Conservation (phyloP, 2,329 filamentous ascomycete species). For the Stachybotrys chlorohalonatus region DNA sequence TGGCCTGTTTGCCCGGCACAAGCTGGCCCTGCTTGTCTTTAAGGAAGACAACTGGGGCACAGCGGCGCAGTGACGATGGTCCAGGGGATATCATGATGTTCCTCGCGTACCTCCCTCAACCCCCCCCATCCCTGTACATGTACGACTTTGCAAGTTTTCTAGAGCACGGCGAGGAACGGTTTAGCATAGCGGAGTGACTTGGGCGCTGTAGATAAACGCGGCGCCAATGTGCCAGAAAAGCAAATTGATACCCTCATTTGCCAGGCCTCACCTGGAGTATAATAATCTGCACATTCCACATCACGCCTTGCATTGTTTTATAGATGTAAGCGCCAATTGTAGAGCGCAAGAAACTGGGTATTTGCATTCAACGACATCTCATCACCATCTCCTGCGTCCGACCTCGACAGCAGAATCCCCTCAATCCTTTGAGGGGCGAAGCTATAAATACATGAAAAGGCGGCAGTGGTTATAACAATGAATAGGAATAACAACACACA, state of each 20-base stretch:
- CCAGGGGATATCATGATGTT: too few relatives aligned
- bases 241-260: not conserved
- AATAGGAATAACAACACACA: not conserved
- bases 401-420: not conserved
- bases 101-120: too few relatives aligned
- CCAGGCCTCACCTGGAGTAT: not conserved
- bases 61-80: constrained; percentile 2
- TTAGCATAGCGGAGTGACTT: too few relatives aligned
- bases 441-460: not conserved
- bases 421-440: not conserved
- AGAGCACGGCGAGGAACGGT: too few relatives aligned
- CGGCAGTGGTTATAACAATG: not conserved
- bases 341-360: not conserved
- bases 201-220: not conserved
- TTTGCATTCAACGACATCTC: not conserved
- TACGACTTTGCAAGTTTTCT: not conserved
- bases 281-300: not conserved
- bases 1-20: constrained; percentile 78
- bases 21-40: constrained; percentile 80
- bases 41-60: constrained; percentile 70
- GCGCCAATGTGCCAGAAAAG: not conserved
- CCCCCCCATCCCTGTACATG: not conserved
- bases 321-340: not conserved
- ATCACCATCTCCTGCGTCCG: not conserved
- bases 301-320: not conserved